Percentiles rank a stretch among this genome's conserved stretches.
Conservation (phyloP, 2,329 filamentous ascomycete species). For the Ceratocystis ficicola region DNA sequence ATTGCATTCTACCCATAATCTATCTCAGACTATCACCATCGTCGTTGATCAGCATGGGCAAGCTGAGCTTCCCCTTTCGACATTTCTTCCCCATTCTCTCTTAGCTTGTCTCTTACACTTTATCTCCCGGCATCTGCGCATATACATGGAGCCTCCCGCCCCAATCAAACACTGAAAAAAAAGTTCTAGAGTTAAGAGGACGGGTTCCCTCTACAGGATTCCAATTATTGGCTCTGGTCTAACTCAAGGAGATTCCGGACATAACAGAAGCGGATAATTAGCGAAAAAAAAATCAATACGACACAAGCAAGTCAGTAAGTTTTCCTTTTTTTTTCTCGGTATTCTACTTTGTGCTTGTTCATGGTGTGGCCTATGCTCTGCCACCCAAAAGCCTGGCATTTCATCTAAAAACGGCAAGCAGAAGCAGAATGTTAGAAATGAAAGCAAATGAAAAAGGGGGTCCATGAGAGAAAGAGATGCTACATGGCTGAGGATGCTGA, state of each 20-base stretch:
- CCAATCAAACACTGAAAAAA: neutral
- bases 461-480: neutral
- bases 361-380: neutral
- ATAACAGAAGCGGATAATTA: neutral
- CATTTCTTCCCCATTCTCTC: too few relatives aligned
- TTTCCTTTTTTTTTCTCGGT: neutral
- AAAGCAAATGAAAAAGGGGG: neutral
- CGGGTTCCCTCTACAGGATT: neutral
- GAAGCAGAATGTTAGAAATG: neutral
- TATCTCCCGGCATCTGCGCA: neutral
- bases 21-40: neutral
- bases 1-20: neutral
- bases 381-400: neutral
- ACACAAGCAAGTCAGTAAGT: neutral
- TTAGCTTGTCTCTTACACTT: too few relatives aligned
- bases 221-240: neutral
- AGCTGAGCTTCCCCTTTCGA: neutral
- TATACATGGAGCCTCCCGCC: neutral
- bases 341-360: neutral
- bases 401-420: neutral
- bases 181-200: neutral
- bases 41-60: neutral
- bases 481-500: too few relatives aligned
- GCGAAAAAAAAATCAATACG: neutral
- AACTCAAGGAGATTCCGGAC: neutral